A percentile compares a stretch with the other conserved stretches of the same genome.
These are phyloP conservation scores for Pholiota molesta DNA, from an alignment of 768 basidiomycete species.

Conservation along the genomic window DNA sequence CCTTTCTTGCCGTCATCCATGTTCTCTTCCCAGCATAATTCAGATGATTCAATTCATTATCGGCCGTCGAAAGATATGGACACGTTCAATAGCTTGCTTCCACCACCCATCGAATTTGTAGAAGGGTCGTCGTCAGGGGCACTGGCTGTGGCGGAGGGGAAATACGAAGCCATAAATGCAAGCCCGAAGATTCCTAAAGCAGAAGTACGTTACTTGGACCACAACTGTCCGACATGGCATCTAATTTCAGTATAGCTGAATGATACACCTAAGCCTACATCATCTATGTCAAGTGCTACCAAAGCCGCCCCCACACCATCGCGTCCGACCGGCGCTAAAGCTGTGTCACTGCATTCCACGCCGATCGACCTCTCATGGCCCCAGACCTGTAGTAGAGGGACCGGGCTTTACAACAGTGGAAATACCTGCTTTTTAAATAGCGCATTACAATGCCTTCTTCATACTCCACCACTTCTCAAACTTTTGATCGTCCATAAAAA, in stretches of 20 bases:
- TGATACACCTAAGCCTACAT: conserved; percentile 25
- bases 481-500: conserved; percentile 54
- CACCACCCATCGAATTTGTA: conserved; percentile 81
- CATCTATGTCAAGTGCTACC: conserved; percentile 22
- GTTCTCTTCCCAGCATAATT: conserved; percentile 50
- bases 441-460: conserved; percentile 88
- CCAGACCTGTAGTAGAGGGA: conserved; percentile 44
- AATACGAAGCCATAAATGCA: conserved; percentile 82
- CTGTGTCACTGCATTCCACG: conserved; percentile 48
- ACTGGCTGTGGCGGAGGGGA: conserved; percentile 70
- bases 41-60: conserved; percentile 59
- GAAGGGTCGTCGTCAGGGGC: conserved; percentile 83
- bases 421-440: conserved; percentile 98
- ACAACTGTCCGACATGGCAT: conserved; percentile 5
- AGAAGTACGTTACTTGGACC: conserved; percentile 43
- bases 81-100: conserved; percentile 76
- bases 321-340: conserved; percentile 31
- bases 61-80: conserved; percentile 73
- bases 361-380: conserved; percentile 72
- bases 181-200: conserved; percentile 52
- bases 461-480: conserved; percentile 85
- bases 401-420: conserved; percentile 81
- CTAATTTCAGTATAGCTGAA: conserved; percentile 18
- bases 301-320: conserved; percentile 28
- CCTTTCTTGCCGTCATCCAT: conserved; percentile 58